Base-by-base conservation (phyloP, 176 grass and related monocot species). In the Metroxylon sagu region DNA sequence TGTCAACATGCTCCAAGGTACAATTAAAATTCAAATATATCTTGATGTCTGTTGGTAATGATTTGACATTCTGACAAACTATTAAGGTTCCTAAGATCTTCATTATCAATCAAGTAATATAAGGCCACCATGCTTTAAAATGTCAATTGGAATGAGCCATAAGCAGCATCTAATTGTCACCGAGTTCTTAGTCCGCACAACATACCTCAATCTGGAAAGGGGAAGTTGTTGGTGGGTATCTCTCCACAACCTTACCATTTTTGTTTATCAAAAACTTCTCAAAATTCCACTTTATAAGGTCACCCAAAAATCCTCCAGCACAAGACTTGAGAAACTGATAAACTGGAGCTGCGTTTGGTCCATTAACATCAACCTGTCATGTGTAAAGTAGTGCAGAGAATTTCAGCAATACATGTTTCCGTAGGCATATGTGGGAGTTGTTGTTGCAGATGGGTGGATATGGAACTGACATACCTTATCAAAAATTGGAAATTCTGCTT, bases 401-500 rank as follows among this genome's bases (percentile, higher is more conserved):
- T 50, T 4, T 67, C 28, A 65, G 26, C 3, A 27, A 77, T 52
- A 53, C 50, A 59, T 68, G 17, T 73, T 14, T 35, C 19, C 59
- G 61, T 71, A 26, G 27, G 8, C 27, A 25, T 27, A 43, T 66
- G 54, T 25, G 52, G 6, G 21, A 66, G 66, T n/a, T 43, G 35
- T 23, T 23, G 21, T 43, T 43, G 35, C 35, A 43, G 35, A 43
- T 28, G 39, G 6, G 21, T 59, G 66, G 18, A 4, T 64, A 12
- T 23, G 21, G 21, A 23, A 23, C 25, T 74, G 65, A 1, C 16
- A 78, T 83, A 92, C 93, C 93, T 92, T 98, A 71, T 98, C 84
- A 63, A 92, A 98, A 72, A 98, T 98, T 54, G 93, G 93, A 64
- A 92, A 98, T 75, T 92, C 93, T 67, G 93, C 93, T 92, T 98